phyloP scores from a whole-genome alignment of 495 filamentous ascomycete genomes.

The Aspergillus heteromorphus region DNA sequence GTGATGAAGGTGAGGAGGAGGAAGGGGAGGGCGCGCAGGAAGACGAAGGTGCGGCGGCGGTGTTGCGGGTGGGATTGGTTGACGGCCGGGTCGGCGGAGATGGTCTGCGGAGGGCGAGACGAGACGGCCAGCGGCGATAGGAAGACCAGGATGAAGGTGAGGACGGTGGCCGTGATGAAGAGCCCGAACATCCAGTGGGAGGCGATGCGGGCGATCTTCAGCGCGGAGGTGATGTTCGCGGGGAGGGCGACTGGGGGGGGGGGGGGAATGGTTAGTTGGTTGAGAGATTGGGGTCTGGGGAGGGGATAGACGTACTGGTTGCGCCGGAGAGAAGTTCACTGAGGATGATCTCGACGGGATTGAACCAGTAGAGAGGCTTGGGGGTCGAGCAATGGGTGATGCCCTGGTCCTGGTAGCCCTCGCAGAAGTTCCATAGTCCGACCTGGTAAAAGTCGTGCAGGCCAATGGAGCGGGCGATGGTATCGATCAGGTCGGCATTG shows the following conservation, averaged over 20 bases:
- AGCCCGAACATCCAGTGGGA: conserved; percentile 88
- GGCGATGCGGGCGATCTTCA: conserved; percentile 69
- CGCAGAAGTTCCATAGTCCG: conserved; percentile 85
- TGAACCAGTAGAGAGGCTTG: conserved; percentile 75
- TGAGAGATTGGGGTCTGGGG: neutral
- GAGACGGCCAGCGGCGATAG: conserved; percentile 52
- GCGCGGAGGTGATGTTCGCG: conserved; percentile 59
- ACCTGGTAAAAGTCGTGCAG: conserved; percentile 93
- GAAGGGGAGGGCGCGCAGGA: conserved; percentile 47
- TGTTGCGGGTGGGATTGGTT: conserved; percentile 26
- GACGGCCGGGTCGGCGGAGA: conserved; percentile 20
- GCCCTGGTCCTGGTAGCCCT: conserved; percentile 68
- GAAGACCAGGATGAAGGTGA: conserved; percentile 65
- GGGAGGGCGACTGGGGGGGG: conserved; percentile 64
- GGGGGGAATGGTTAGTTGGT: conserved; percentile 17
- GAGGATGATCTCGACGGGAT: conserved; percentile 75
- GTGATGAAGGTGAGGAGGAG: conserved; percentile 55
- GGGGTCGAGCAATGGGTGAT: conserved; percentile 71
- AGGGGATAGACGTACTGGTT: conserved; percentile 50
- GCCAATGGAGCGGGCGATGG: conserved; percentile 80
- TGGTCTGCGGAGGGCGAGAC: conserved; percentile 44
- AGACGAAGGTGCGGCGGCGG: conserved; percentile 43
- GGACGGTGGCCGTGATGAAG: conserved; percentile 63
- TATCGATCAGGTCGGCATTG: conserved; percentile 74
- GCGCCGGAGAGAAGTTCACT: conserved; percentile 75